Base-by-base conservation (phyloP, 2,329 filamentous ascomycete genomes). In the Phoma sp. region DNA sequence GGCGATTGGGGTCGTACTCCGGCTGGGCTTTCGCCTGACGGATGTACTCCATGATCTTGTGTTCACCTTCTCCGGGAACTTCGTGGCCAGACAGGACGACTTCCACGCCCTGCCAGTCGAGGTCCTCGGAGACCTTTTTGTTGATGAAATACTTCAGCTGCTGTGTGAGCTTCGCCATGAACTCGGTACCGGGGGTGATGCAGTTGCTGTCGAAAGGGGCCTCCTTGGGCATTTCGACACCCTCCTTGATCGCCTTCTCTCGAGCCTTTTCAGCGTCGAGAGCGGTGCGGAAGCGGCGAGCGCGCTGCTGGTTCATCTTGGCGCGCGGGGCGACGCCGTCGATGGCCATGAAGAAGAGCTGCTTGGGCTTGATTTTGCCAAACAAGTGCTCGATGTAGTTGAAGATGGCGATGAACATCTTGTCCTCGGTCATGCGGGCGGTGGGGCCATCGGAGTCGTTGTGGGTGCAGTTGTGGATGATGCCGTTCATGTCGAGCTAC, bases 21-120 rank as follows among this genome's bases (percentile, higher is more conserved):
- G 91, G 91, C 76, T 99, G 95, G 42, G 93, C 92, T 81, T 98
- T 98, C 59, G 95, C 91, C 76, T 96, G 91, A 65, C 95, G 90
- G 76, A 99, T 99, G 77, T 99, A 99, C 77, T 99, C 96, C 95
- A 99, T 99, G 77, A 99, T 96, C 80, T 99, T 99, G 81, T 99
- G 95, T 77, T 99, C 95, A 67, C 95, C 95, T 78, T 99, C 96
- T 67, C 95, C 95, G 6, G 95, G 95, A 21, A 98, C 93, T 76
- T 99, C 96, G 72, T 99, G 96, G 48, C 96, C 95, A 5, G 95
- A 99, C 54, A 99, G 84, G 47, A 99, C 92, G 66, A 99, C 88
- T 72, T 98, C 93, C 62, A 96, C 95, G 56, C 91, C 91, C 78
- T 99, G 95, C 95, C 95, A 99, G 69, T 99, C 95, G 40, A 88